phyloP scores from a whole-genome alignment of 2,329 filamentous ascomycete species.

The Fusarium longipes region DNA sequence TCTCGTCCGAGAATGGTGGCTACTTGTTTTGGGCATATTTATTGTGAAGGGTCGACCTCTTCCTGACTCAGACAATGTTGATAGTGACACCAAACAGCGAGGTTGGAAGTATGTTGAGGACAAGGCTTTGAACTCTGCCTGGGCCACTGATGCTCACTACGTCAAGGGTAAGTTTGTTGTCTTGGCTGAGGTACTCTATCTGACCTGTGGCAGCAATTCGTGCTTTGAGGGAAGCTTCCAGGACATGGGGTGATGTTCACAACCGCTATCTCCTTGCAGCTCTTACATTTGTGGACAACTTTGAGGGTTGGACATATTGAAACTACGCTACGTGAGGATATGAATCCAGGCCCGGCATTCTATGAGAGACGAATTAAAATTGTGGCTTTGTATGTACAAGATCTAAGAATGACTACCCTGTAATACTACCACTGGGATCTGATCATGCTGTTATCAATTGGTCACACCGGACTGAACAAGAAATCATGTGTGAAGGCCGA shows the following conservation, averaged over 20 bases:
- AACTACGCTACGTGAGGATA: not conserved
- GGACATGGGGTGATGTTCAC: conserved; percentile 78
- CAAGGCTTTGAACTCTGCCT: conserved; percentile 74
- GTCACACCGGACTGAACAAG: not conserved
- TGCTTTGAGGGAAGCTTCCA: conserved; percentile 78
- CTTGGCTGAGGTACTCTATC: not conserved
- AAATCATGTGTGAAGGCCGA: too few species aligned
- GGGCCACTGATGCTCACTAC: conserved; percentile 81
- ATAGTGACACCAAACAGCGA: conserved; percentile 68
- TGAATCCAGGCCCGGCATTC: conserved; percentile 6
- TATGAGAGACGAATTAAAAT: conserved; percentile 6
- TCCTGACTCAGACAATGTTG: conserved; percentile 74
- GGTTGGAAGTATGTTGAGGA: conserved; percentile 82
- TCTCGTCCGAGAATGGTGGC: conserved; percentile 89
- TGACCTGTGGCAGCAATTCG: conserved; percentile 66
- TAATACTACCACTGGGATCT: not conserved
- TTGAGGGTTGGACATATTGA: conserved; percentile 71
- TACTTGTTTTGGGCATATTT: conserved; percentile 82
- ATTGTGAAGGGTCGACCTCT: conserved; percentile 78
- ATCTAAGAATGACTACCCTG: conserved; percentile 1
- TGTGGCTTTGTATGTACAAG: not conserved
- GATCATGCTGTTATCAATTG: not conserved
- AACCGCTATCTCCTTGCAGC: conserved; percentile 75
- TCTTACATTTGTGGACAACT: conserved; percentile 78
- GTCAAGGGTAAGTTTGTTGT: conserved; percentile 73